phyloP scores from a whole-genome alignment of 352 stramenopile species.

The Pythium rhizo-oryzae region DNA sequence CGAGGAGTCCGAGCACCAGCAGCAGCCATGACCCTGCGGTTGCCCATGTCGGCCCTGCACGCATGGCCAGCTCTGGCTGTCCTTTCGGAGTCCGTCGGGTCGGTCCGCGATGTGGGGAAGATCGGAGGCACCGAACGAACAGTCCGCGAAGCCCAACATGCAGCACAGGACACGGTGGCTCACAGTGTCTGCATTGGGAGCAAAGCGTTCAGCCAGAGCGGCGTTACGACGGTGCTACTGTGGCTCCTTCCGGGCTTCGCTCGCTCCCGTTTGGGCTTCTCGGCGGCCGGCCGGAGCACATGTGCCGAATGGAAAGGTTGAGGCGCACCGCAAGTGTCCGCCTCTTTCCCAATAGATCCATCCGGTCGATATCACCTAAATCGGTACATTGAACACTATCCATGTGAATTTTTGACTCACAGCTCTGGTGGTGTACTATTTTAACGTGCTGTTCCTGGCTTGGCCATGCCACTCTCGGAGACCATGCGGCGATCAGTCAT shows the following conservation, averaged over 20 bases:
- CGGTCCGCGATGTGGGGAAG: neutral
- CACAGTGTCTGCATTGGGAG: no score
- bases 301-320: neutral
- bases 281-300: no score
- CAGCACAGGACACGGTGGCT: no score
- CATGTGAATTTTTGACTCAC: no score
- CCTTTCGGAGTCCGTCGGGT: no score
- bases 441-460: no score
- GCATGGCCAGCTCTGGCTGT: neutral
- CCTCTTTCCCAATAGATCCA: slow-evolving; percentile 13
- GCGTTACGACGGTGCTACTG: neutral
- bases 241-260: neutral
- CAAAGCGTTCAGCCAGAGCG: no score
- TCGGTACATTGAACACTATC: neutral
- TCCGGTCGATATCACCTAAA: neutral
- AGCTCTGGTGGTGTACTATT: no score
- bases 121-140: neutral
- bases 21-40: neutral
- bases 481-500: neutral
- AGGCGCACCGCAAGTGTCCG: neutral
- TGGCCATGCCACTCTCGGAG: neutral
- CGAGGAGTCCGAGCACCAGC: neutral
- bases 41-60: neutral
- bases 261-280: neutral
- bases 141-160: neutral